Evolutionary conservation across 495 filamentous ascomycete genomes (phyloP).

Genomic region (Penicillium crystallinum): DNA sequence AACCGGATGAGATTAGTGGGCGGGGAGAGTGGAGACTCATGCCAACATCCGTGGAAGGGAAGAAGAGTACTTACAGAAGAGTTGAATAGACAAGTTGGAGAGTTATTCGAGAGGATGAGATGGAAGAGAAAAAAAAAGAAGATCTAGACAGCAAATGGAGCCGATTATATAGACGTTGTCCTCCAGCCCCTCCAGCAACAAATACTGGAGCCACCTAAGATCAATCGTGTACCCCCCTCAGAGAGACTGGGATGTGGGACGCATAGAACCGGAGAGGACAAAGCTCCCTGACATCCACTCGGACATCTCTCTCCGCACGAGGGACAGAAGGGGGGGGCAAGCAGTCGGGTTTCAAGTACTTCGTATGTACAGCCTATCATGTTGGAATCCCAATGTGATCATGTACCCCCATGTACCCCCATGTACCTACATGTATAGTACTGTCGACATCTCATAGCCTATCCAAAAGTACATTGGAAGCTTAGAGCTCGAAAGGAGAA

Average conservation of each 20-base stretch:
- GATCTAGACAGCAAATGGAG: background rate
- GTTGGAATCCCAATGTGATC: background rate
- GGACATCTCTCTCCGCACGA: slow-evolving; percentile 20
- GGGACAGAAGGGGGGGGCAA: slow-evolving; percentile 10
- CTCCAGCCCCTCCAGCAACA: background rate
- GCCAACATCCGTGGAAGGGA: background rate
- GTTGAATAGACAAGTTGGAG: background rate
- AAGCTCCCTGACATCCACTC: slow-evolving; percentile 13
- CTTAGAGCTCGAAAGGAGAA: background rate
- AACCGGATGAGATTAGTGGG: background rate
- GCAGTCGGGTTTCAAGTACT: background rate
- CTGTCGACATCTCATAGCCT: background rate
- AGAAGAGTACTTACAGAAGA: background rate
- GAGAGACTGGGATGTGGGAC: slow-evolving; percentile 1
- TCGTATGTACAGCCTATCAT: slow-evolving; percentile 13
- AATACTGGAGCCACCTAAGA: background rate
- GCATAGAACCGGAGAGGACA: slow-evolving; percentile 1
- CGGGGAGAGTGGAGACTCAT: slow-evolving; percentile 16
- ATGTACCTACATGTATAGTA: background rate
- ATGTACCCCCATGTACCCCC: background rate
- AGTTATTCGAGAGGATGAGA: background rate
- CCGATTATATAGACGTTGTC: background rate
- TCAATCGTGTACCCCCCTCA: background rate
- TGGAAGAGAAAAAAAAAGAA: background rate
- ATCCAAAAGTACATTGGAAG: background rate